Evolutionary conservation across 768 basidiomycete species (phyloP), one percentile per base, ranked within the genome.

Genomic region (Boletus rubescentipes): DNA sequence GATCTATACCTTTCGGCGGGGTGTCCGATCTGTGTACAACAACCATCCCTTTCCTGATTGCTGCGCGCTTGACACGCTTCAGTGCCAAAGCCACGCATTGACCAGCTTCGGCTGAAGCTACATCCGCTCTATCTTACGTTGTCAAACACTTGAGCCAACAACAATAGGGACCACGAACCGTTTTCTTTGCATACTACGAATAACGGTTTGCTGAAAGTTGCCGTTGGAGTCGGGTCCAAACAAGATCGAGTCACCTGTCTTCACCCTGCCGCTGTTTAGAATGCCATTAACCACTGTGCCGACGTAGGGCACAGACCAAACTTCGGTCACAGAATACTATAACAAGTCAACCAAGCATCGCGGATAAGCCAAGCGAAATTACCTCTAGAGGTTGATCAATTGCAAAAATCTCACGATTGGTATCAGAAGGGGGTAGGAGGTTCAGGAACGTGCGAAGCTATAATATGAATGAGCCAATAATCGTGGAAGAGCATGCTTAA

Each of bases 131-230:
- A 57, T 49, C 23, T 26, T 42, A 49, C 10, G n/a, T 21, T 8
- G 49, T 55, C 55, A 60, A 46, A 23, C 0, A 11, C 18, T 50
- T 46, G 30, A 43, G n/a, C 21, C 18, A 44, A 16, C 21, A 31
- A 34, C 30, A 15, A 46, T 23, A 34, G n/a, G 32, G 32, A 58
- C 11, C 16, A 66, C 78, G 32, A 44, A 88, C 89, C 91, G 75
- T 71, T 98, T 99, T 53, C 95, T 82, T 73, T 98, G 95, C 74
- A 99, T 99, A 60, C 85, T 89, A 75, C 91, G 93, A 57, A 99
- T 76, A 9, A 84, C 75, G 0, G 91, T 91, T 36, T 81, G 79
- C 57, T 85, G 82, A 70, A 87, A 98, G 62, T 90, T 86, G 2
- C 96, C 96, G 49, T 93, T 91, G 0, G 91, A 83, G 67, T 99